Evolutionary conservation across 805 yeast genomes (phyloP).

Genomic region (Lachancea fermentati): DNA sequence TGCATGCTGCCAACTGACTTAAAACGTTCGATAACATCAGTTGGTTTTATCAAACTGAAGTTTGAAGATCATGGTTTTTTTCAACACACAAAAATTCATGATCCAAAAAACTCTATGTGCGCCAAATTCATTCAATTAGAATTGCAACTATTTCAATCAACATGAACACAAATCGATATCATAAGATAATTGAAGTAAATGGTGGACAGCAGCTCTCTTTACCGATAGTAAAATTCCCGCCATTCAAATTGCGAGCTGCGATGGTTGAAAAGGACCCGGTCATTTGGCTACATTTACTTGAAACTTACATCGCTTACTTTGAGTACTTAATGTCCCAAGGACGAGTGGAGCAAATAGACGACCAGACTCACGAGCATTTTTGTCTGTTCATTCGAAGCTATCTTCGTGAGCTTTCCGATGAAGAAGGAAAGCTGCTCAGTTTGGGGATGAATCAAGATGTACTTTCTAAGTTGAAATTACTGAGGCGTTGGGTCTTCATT

Average conservation of each 20-base stretch:
- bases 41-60: no score
- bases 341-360: slow-evolving; percentile 39
- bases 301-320: slow-evolving; percentile 52
- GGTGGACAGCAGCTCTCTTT: slow-evolving; percentile 26
- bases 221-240: slow-evolving; percentile 69
- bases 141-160: no score
- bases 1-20: no score
- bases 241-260: slow-evolving; percentile 69
- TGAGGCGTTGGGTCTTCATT: slow-evolving; percentile 47
- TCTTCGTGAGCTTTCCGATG: slow-evolving; percentile 56
- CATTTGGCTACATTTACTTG: slow-evolving; percentile 70
- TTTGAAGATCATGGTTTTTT: no score
- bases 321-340: slow-evolving; percentile 39
- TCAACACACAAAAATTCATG: no score
- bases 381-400: slow-evolving; percentile 51
- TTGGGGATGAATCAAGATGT: slow-evolving; percentile 73
- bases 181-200: slow-evolving; percentile 9
- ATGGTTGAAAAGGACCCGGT: slow-evolving; percentile 79
- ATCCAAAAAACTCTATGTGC: no score
- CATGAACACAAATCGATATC: slow-evolving; percentile 1
- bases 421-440: slow-evolving; percentile 55
- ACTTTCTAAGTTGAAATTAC: slow-evolving; percentile 40
- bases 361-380: slow-evolving; percentile 53
- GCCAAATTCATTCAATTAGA: no score
- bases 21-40: no score